Percentiles rank a stretch among this genome's conserved stretches.
These are phyloP conservation scores for Pseudogymnoascus destructans DNA, from an alignment of 2,329 filamentous ascomycete genomes.

Conservation along the genomic window DNA sequence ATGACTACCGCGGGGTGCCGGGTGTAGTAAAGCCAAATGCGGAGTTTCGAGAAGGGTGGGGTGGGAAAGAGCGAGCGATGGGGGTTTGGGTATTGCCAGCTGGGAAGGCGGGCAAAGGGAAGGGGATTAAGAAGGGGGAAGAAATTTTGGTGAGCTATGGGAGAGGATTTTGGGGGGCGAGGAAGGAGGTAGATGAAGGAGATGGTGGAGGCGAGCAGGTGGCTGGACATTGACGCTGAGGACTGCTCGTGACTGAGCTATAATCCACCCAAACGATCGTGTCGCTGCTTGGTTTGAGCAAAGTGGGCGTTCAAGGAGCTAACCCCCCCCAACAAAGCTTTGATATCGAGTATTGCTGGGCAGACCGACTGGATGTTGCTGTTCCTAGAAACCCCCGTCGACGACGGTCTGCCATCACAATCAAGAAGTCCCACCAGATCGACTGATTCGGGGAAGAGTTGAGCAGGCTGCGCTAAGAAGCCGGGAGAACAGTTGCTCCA, in stretches of 20 bases:
- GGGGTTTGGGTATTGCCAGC: constrained; percentile 42
- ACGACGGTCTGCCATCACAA: not conserved
- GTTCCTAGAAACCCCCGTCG: not conserved
- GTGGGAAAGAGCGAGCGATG: constrained; percentile 40
- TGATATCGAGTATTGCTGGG: not conserved
- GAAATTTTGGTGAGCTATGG: constrained; percentile 56
- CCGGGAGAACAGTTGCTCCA: not conserved
- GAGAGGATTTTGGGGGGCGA: constrained; percentile 51
- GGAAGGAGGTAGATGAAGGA: constrained; percentile 27
- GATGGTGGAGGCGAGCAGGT: constrained; percentile 10
- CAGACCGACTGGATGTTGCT: not conserved
- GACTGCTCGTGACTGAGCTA: not conserved
- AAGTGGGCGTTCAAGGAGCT: not conserved
- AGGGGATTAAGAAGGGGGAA: constrained; percentile 41
- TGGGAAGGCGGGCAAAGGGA: constrained; percentile 27
- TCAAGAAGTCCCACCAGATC: not conserved
- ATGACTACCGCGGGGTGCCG: constrained; percentile 50
- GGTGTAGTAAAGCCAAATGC: constrained; percentile 34
- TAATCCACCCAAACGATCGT: not conserved
- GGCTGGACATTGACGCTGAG: not conserved
- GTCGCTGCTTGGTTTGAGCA: not conserved
- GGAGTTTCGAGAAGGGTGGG: constrained; percentile 47
- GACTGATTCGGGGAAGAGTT: not conserved
- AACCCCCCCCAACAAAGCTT: not conserved
- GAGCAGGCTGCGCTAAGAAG: not conserved